Evolutionary conservation across 805 yeast genomes (phyloP).

Genomic region (Candida dendrica): DNA sequence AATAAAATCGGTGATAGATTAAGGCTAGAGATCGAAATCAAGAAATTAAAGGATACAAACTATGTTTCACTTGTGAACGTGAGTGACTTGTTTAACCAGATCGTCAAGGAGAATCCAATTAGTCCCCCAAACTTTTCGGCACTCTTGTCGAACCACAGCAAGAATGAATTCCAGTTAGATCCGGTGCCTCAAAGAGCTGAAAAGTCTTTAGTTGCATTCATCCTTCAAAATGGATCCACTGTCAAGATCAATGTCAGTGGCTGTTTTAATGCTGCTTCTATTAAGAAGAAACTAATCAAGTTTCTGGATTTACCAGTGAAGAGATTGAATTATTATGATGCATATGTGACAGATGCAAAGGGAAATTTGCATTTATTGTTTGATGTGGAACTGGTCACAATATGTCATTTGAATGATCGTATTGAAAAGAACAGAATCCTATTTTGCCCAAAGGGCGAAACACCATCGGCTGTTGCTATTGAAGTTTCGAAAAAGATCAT

Average conservation of each 20-base stretch:
- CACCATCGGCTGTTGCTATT: slow-evolving; percentile 57
- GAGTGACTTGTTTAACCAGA: slow-evolving; percentile 10
- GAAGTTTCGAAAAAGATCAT: slow-evolving; percentile 41
- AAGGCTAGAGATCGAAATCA: slow-evolving; percentile 53
- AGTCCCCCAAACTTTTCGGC: neutral
- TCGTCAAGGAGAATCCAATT: slow-evolving; percentile 4
- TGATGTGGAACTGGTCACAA: slow-evolving; percentile 76
- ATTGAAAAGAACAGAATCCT: slow-evolving; percentile 63
- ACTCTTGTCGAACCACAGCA: slow-evolving; percentile 4
- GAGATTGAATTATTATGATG: slow-evolving; percentile 44
- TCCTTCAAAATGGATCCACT: slow-evolving; percentile 66
- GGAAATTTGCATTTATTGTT: slow-evolving; percentile 42
- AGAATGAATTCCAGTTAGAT: slow-evolving; percentile 12
- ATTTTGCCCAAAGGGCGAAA: slow-evolving; percentile 54
- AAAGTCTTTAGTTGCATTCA: slow-evolving; percentile 48
- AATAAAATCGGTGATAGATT: slow-evolving; percentile 79
- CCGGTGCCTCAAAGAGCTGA: slow-evolving; percentile 12
- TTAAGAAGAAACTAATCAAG: slow-evolving; percentile 61
- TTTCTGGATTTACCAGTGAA: slow-evolving; percentile 41
- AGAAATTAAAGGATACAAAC: slow-evolving; percentile 26
- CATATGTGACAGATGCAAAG: slow-evolving; percentile 46
- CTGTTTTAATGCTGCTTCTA: slow-evolving; percentile 73
- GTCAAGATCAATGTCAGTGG: slow-evolving; percentile 67
- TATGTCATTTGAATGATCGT: slow-evolving; percentile 70
- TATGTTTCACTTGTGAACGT: slow-evolving; percentile 3